These are phyloP conservation scores for Plantago ovata DNA, from an alignment of 257 asterid genomes.

Conservation along the genomic window DNA sequence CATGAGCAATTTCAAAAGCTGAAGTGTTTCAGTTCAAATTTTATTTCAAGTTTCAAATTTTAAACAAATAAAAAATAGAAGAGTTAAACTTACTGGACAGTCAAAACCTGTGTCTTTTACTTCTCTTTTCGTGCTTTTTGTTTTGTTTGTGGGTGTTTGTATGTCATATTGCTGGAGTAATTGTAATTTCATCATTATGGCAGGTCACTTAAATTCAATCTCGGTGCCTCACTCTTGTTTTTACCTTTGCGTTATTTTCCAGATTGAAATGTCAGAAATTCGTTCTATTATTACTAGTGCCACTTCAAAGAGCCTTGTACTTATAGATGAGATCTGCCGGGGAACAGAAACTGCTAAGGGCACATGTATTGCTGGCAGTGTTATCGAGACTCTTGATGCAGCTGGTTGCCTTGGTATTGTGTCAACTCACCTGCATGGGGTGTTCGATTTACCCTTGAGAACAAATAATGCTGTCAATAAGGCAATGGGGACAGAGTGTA, in stretches of 20 bases:
- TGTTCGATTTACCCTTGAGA: slow-evolving; percentile 69
- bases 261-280: slow-evolving; percentile 98
- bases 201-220: neutral
- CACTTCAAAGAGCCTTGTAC: slow-evolving; percentile 86
- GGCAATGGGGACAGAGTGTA: slow-evolving; percentile 79
- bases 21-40: no score
- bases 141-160: no score
- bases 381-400: slow-evolving; percentile 75
- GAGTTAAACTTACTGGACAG: no score
- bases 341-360: slow-evolving; percentile 99
- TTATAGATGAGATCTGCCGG: slow-evolving; percentile 92
- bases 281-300: slow-evolving; percentile 72
- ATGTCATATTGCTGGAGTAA: no score
- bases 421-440: slow-evolving; percentile 95
- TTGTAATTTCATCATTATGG: neutral
- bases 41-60: no score
- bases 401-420: slow-evolving; percentile 74
- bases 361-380: slow-evolving; percentile 95
- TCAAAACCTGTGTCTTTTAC: no score
- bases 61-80: no score
- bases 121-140: no score
- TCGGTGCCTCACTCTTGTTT: no score
- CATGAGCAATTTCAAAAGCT: no score
- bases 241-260: slow-evolving; percentile 11
- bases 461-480: slow-evolving; percentile 48